These are phyloP conservation scores for Phaeodactylum tricornutum DNA, from an alignment of 108 stramenopile species.

Conservation along the genomic window DNA sequence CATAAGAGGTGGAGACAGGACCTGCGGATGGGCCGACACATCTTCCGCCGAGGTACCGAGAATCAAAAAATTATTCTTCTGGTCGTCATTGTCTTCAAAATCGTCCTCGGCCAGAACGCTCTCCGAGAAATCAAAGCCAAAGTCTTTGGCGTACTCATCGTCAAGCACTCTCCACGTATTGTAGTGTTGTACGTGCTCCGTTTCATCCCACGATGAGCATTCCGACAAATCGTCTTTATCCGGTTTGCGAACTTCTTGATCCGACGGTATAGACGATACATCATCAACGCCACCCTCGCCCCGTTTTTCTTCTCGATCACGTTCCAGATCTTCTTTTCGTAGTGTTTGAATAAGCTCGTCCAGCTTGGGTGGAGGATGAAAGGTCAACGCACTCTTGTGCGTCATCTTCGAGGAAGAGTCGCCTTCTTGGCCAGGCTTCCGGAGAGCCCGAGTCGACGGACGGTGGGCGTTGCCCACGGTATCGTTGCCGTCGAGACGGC, in stretches of 20 bases:
- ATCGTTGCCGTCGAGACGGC: too few relatives aligned
- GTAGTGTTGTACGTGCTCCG: constrained; percentile 16
- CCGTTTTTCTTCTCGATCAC: too few relatives aligned
- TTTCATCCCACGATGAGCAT: constrained; percentile 26
- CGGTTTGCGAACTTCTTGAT: constrained; percentile 16
- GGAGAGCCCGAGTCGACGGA: too few relatives aligned
- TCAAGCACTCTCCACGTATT: constrained; percentile 70
- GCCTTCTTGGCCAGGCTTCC: not conserved
- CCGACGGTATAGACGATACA: constrained; percentile 5
- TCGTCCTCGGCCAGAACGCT: not conserved
- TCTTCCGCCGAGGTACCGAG: constrained; percentile 48
- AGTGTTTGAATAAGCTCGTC: not conserved
- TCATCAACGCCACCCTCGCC: too few relatives aligned
- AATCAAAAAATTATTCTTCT: constrained; percentile 26
- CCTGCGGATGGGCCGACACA: constrained; percentile 24
- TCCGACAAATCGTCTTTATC: constrained; percentile 12
- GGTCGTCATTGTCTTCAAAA: constrained; percentile 5
- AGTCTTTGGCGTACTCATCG: constrained; percentile 73
- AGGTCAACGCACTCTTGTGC: too few relatives aligned
- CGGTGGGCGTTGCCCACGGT: too few relatives aligned
- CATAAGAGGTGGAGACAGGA: constrained; percentile 43
- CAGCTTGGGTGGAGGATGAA: not conserved
- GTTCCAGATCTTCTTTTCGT: not conserved
- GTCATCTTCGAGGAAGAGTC: too few relatives aligned
- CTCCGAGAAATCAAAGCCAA: constrained; percentile 36